Base-by-base conservation (phyloP, 176 grass and related monocot genomes). In the Oropetium thomaeum region DNA sequence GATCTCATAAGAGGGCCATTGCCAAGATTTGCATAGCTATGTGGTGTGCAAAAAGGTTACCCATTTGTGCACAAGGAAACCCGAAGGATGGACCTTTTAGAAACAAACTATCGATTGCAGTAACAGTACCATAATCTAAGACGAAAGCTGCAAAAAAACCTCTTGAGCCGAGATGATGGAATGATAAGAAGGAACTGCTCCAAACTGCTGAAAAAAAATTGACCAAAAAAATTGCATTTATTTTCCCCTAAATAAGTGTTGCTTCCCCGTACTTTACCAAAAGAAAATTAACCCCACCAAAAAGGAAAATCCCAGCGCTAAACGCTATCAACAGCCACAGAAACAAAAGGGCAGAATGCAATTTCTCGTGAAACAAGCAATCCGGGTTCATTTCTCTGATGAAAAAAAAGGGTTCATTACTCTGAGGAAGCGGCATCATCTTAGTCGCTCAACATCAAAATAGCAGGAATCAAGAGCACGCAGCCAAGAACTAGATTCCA, bases 81-180 rank as follows among this genome's bases (percentile, higher is more conserved):
- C 4, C 33, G 10, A 19, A 58, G 11, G 33, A 27, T 52, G 66
- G 26, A 23, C 4, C 20, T 27, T 68, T 52, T 66, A 40, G 16
- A 82, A 82, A 25, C 25, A 30, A 40, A 8, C 42, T n/a, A 52
- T 8, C 30, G 17, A 9, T 43, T 32, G 38, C 31, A 74, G 8
- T 14, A 27, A 38, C n/a, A n/a, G n/a, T 49, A 61, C 26, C 76
- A 41, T 29, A 65, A 81, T 69, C 1, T n/a, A 70, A 86, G 82
- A 44, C 0, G 15, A 34, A 17, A 73, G 11, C n/a, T 4, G 10
- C 1, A 11, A 71, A 7, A 15, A 52, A 27, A n/a, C n/a, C n/a
- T n/a, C 58, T 32, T 13, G 25, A 71, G 55, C 67, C 22, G 30
- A 59, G 22, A 3, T 20, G 26, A 77, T 25, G 26, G 14, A 51